Base-by-base conservation (phyloP, 2,329 filamentous ascomycete species). In the Leptographium flavum region DNA sequence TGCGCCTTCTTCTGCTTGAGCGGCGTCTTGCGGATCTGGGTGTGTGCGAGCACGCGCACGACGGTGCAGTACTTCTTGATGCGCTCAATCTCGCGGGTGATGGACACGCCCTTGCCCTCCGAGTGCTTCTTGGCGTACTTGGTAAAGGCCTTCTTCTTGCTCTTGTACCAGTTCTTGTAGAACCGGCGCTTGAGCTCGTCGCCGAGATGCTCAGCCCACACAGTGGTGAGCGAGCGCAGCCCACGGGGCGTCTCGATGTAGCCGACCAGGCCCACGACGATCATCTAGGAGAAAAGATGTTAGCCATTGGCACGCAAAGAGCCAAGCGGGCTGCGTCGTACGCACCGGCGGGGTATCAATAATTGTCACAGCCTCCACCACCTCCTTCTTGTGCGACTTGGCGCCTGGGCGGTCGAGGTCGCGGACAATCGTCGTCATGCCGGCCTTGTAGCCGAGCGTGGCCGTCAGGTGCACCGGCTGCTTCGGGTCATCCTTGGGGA, bases 91-190 rank as follows among this genome's bases (percentile, higher is more conserved):
- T 98, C 92, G 66, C 86, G 85, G 70, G 84, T 87, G 76, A 96
- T 83, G 63, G 86, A 87, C 59, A 85, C 74, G 63, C 87, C 88
- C 71, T 70, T 84, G 75, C 73, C 82, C 77, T 96, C 90, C 55
- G 90, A 87, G 83, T 96, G 87, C 82, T 94, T 90, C 87, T 96
- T 98, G 77, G 92, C 87, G 75, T 98, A 98, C 79, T 94, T 95
- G 79, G 92, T 98, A 79, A 98, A 98, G 53, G 92, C 92, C 90
- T 98, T 98, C 87, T 95, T 96, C 88, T 98, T 98, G 80, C 81
- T 87, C 84, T 94, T 94, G 85, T 98, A 98, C 92, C 92, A 98
- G 84, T 98, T 98, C 87, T 96, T 96, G 86, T 98, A 98, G 87
- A 98, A 98, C 67, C 92, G 86, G 64, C 92, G 86, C 83, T 94